Percentiles rank a stretch among this genome's conserved stretches.
These are phyloP conservation scores for Trebouxia sp. DNA, from an alignment of 139 green algal genomes.

Conservation along the genomic window DNA sequence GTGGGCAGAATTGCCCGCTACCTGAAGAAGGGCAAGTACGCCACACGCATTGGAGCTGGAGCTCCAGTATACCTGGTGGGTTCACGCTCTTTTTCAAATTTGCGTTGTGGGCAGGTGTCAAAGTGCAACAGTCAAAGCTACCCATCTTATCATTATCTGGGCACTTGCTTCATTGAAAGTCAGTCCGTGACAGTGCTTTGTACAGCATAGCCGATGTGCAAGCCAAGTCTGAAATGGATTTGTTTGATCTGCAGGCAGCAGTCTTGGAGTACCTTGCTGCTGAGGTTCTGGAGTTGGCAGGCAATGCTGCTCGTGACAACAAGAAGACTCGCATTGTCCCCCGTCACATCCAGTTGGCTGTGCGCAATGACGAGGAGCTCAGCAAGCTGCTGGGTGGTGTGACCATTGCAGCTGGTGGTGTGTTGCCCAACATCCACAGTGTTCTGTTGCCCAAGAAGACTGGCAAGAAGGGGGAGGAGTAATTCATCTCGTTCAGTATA, in stretches of 20 bases:
- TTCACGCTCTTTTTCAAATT: background rate
- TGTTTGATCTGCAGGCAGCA: conserved; percentile 43
- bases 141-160: too few species aligned
- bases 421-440: conserved; percentile 86
- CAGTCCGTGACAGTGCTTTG: background rate
- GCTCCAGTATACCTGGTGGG: conserved; percentile 76
- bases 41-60: conserved; percentile 64
- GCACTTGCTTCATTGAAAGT: background rate
- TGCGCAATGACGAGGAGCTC: conserved; percentile 95
- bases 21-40: conserved; percentile 54
- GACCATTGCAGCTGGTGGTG: conserved; percentile 80
- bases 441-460: conserved; percentile 81
- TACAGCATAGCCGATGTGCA: background rate
- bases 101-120: background rate
- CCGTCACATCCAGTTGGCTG: conserved; percentile 89
- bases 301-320: conserved; percentile 79
- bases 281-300: conserved; percentile 78
- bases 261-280: conserved; percentile 87
- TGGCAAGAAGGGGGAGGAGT: conserved; percentile 43
- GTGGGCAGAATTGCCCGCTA: conserved; percentile 77
- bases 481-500: background rate
- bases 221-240: background rate
- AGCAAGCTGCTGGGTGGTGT: conserved; percentile 66
- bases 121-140: background rate
- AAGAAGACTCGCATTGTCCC: conserved; percentile 85